phyloP scores from a whole-genome alignment of 1,139 yeast genomes.

The Kodamaea alishanica region DNA sequence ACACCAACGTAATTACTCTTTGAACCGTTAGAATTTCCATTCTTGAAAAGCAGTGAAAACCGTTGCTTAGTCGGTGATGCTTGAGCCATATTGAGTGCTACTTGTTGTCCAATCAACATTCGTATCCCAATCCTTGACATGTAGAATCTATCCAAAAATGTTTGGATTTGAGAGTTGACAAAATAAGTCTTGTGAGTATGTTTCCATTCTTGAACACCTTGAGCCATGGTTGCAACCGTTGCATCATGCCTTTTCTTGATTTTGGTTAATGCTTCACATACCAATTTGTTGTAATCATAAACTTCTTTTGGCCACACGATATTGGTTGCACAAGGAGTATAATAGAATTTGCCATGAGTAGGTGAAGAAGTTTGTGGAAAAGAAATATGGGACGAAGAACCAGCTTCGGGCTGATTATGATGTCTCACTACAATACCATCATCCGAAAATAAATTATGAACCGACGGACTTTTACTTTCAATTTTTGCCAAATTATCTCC shows the following conservation, averaged over 20 bases:
- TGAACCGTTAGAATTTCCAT: constrained; percentile 19
- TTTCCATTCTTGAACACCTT: constrained; percentile 91
- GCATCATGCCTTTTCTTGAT: constrained; percentile 89
- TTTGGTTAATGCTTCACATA: constrained; percentile 61
- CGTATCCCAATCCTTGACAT: constrained; percentile 86
- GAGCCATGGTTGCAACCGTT: constrained; percentile 89
- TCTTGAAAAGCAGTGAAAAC: constrained; percentile 29
- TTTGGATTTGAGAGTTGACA: constrained; percentile 65
- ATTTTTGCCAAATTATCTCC: constrained; percentile 28
- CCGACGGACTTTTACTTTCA: constrained; percentile 37
- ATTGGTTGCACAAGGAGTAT: constrained; percentile 51
- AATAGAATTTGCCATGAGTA: constrained; percentile 55
- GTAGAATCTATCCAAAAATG: constrained; percentile 77
- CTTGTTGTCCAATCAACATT: constrained; percentile 86
- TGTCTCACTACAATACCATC: constrained; percentile 13
- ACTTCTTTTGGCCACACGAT: constrained; percentile 72
- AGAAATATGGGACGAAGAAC: no score
- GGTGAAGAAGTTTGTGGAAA: constrained; percentile 27
- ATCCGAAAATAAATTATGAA: constrained; percentile 29
- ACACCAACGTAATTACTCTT: constrained; percentile 72
- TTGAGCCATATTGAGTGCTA: constrained; percentile 72
- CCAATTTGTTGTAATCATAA: constrained; percentile 63
- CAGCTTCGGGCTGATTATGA: constrained; percentile 13
- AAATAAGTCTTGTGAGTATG: constrained; percentile 43
- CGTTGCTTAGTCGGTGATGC: constrained; percentile 43